phyloP scores from a whole-genome alignment of 371 early-diverging fungal species.

The Mortierella sp. region DNA sequence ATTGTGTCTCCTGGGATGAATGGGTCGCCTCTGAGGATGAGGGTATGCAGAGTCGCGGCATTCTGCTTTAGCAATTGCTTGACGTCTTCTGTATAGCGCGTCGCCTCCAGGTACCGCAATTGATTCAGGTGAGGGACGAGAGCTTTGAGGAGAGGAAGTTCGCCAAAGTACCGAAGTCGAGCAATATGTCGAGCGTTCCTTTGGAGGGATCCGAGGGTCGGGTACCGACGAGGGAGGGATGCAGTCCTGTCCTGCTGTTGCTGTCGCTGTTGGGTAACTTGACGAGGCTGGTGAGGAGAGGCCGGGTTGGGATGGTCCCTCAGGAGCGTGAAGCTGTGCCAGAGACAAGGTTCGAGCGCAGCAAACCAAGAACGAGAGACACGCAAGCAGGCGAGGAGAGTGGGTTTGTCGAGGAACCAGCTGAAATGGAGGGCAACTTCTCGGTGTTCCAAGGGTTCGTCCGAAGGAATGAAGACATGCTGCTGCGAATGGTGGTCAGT shows the following conservation, averaged over 20 bases:
- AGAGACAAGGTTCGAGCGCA: slow-evolving; percentile 20
- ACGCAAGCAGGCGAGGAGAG: slow-evolving; percentile 6
- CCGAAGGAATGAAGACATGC: not conserved
- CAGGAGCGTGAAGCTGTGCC: slow-evolving; percentile 22
- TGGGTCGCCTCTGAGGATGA: slow-evolving; percentile 27
- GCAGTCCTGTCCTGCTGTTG: not conserved
- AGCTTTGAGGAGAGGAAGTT: slow-evolving; percentile 1
- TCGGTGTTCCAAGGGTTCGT: not conserved
- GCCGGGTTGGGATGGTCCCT: not conserved
- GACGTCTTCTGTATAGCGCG: slow-evolving; percentile 9
- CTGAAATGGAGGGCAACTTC: not conserved
- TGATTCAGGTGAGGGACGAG: slow-evolving; percentile 18
- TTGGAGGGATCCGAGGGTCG: slow-evolving; percentile 7
- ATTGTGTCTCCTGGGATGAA: slow-evolving; percentile 10
- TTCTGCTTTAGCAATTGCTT: slow-evolving; percentile 29
- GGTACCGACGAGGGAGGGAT: slow-evolving; percentile 1
- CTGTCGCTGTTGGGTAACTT: not conserved
- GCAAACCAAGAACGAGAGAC: slow-evolving; percentile 19
- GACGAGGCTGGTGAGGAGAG: not conserved
- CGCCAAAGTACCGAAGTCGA: slow-evolving; percentile 23
- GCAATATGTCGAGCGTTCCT: slow-evolving; percentile 20
- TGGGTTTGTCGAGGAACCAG: not conserved
- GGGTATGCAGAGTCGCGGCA: slow-evolving; percentile 11
- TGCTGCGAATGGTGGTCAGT: not conserved
- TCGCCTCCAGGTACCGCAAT: slow-evolving; percentile 20